These are phyloP conservation scores for Alternaria gansuensis DNA, from an alignment of 2,329 filamentous ascomycete species.

Conservation along the genomic window DNA sequence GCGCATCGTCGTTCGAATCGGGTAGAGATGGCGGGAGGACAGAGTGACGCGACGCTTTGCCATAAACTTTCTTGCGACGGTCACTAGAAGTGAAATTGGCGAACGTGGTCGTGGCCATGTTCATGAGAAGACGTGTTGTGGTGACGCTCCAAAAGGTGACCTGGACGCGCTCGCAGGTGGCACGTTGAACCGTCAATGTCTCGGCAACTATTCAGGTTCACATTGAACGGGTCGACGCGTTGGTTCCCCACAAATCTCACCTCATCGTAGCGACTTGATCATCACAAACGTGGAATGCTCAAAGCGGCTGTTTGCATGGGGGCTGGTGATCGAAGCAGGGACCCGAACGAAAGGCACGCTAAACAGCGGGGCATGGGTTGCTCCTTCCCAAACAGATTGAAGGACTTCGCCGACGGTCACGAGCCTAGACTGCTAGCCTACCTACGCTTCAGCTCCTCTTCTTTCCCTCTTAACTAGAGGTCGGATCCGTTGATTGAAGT, in stretches of 20 bases:
- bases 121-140: slow-evolving; percentile 23
- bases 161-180: slow-evolving; percentile 29
- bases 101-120: slow-evolving; percentile 41
- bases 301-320: slow-evolving; percentile 19
- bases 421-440: slow-evolving; percentile 39
- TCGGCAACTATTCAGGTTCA: slow-evolving; percentile 7
- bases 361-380: slow-evolving; percentile 35
- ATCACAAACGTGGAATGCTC: slow-evolving; percentile 21
- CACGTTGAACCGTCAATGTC: slow-evolving; percentile 3
- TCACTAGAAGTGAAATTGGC: slow-evolving; percentile 43
- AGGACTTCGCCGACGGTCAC: slow-evolving; percentile 50
- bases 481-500: slow-evolving; percentile 26
- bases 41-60: slow-evolving; percentile 45
- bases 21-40: slow-evolving; percentile 24
- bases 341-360: slow-evolving; percentile 28
- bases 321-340: slow-evolving; percentile 31
- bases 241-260: slow-evolving; percentile 7
- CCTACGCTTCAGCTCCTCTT: slow-evolving; percentile 29
- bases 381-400: slow-evolving; percentile 30
- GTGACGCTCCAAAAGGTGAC: slow-evolving; percentile 13
- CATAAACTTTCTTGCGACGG: slow-evolving; percentile 53
- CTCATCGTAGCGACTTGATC: slow-evolving; percentile 5
- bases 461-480: slow-evolving; percentile 31
- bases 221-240: slow-evolving; percentile 16
- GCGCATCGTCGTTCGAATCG: slow-evolving; percentile 35